A percentile compares a stretch with the other conserved stretches of the same genome.
These are phyloP conservation scores for Eucalyptus tenuipes DNA, from an alignment of 345 rosid genomes.

Conservation along the genomic window DNA sequence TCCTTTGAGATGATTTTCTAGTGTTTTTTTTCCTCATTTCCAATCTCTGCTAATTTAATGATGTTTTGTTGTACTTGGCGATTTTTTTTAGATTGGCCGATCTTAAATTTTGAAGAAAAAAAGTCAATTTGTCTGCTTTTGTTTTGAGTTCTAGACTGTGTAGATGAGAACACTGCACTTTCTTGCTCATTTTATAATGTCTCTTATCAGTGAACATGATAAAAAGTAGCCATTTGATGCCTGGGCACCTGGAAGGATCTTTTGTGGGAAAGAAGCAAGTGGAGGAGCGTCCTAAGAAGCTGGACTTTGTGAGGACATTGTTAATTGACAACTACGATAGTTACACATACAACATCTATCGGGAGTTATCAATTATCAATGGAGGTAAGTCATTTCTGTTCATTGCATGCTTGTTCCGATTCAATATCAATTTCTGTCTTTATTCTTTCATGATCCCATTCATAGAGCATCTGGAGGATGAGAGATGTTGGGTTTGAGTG, in stretches of 20 bases:
- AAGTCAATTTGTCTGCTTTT: no score
- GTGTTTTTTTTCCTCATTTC: no score
- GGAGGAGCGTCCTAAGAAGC: slow-evolving; percentile 20
- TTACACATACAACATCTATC: slow-evolving; percentile 78
- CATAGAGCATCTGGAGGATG: not conserved
- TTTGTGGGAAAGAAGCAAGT: slow-evolving; percentile 21
- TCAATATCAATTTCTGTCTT: not conserved
- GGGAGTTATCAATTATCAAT: slow-evolving; percentile 62
- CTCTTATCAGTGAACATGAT: not conserved
- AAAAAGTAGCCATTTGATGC: slow-evolving; percentile 24
- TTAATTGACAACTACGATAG: slow-evolving; percentile 91
- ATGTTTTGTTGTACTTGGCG: no score
- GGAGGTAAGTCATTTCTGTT: slow-evolving; percentile 34
- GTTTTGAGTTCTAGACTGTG: no score
- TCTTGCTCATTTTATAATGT: no score
- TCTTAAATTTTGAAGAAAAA: no score
- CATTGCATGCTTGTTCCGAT: not conserved
- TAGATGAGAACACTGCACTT: no score
- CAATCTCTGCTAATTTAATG: no score
- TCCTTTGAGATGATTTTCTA: no score
- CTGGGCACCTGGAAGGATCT: slow-evolving; percentile 42
- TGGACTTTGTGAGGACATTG: slow-evolving; percentile 72
- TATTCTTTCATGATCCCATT: not conserved
- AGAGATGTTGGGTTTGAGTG: no score
- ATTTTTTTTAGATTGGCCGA: no score